These are phyloP conservation scores for Nannochloropsis oceanica DNA, from an alignment of 108 stramenopile species.

Conservation along the genomic window DNA sequence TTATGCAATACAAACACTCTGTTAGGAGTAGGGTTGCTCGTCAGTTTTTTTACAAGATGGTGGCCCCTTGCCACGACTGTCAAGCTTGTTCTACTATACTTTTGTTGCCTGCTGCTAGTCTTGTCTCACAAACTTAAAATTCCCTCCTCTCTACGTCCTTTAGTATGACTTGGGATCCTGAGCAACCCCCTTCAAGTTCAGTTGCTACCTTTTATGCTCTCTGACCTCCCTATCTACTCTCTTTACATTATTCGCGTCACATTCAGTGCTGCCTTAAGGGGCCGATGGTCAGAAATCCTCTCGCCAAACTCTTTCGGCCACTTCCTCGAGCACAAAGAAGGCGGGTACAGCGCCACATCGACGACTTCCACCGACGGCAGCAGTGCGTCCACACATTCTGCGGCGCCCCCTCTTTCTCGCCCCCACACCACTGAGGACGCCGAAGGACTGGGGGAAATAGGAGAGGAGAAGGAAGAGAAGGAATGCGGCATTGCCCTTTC, in stretches of 20 bases:
- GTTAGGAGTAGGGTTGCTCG: no score
- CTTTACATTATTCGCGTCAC: background rate
- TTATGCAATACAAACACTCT: no score
- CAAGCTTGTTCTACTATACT: background rate
- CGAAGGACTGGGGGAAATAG: background rate
- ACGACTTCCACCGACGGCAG: background rate
- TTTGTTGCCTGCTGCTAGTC: background rate
- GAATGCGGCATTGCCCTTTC: background rate
- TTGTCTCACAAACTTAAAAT: background rate
- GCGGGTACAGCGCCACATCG: background rate
- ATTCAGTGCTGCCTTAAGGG: background rate
- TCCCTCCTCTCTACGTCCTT: background rate
- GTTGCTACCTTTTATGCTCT: background rate
- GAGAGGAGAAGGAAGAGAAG: no score
- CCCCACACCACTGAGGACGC: background rate
- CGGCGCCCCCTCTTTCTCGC: background rate
- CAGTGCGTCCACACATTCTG: background rate
- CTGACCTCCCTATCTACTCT: background rate
- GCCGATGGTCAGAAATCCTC: background rate
- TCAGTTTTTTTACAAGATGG: no score
- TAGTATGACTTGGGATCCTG: background rate
- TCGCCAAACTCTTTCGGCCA: background rate
- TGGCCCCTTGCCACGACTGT: background rate
- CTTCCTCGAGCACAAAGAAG: background rate
- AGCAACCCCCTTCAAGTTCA: background rate